Percentiles rank a stretch among this genome's conserved stretches.
Conservation (phyloP, 257 asterid species). For the Rubia yunnanensis region DNA sequence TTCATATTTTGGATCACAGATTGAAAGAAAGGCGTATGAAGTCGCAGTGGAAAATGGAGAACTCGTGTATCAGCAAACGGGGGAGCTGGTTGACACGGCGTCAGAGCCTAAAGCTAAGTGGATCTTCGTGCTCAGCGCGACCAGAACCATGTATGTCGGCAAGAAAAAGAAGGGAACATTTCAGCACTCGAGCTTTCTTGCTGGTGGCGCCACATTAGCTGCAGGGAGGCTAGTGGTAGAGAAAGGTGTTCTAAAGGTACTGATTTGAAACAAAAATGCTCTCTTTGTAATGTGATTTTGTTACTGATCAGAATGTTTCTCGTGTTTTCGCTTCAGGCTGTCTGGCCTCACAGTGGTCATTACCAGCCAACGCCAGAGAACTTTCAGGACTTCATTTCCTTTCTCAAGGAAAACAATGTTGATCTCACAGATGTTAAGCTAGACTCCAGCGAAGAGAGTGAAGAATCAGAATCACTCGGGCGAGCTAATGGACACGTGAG, state of each 20-base stretch:
- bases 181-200: constrained; percentile 90
- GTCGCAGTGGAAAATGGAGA: constrained; percentile 66
- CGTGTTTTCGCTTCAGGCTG: constrained; percentile 46
- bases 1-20: constrained; percentile 25
- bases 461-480: constrained; percentile 30
- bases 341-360: constrained; percentile 99
- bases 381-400: constrained; percentile 60
- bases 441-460: constrained; percentile 51
- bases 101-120: constrained; percentile 73
- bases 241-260: constrained; percentile 71
- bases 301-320: not conserved
- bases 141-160: constrained; percentile 68
- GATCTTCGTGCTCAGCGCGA: constrained; percentile 91
- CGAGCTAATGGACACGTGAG: constrained; percentile 27
- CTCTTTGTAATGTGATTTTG: not conserved
- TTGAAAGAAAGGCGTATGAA: constrained; percentile 79
- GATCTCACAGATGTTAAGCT: constrained; percentile 74
- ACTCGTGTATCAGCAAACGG: constrained; percentile 44
- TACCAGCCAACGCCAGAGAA: constrained; percentile 84
- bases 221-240: constrained; percentile 88
- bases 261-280: not conserved
- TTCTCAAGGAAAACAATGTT: constrained; percentile 53
- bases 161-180: constrained; percentile 78
- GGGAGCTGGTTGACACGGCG: constrained; percentile 53
- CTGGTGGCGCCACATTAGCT: constrained; percentile 93